Evolutionary conservation across 352 stramenopile species (phyloP).

Genomic region (Phytophthora melonis): DNA sequence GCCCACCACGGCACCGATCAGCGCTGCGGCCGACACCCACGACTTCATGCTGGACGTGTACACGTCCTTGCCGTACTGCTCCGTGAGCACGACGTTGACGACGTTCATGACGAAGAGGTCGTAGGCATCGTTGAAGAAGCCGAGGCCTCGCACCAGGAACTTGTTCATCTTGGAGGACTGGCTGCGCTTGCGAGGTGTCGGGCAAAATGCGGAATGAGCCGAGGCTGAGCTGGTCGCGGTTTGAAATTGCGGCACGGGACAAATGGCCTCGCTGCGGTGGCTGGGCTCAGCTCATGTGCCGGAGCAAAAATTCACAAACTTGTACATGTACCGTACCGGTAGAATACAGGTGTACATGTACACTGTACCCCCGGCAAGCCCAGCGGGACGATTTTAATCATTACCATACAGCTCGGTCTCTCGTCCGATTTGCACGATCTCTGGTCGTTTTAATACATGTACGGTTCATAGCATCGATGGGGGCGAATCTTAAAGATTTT

Average conservation of each 20-base stretch:
- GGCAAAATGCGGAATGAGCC: slow-evolving; percentile 35
- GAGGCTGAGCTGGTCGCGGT: too few relatives aligned
- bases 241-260: too few relatives aligned
- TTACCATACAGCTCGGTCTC: not conserved
- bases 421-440: slow-evolving; percentile 1
- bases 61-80: slow-evolving; percentile 69
- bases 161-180: slow-evolving; percentile 53
- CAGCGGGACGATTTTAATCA: slow-evolving; percentile 24
- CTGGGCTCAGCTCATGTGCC: too few relatives aligned
- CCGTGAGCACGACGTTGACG: slow-evolving; percentile 82
- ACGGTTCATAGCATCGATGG: slow-evolving; percentile 21
- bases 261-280: too few relatives aligned
- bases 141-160: slow-evolving; percentile 73
- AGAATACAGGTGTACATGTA: too few relatives aligned
- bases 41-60: slow-evolving; percentile 75
- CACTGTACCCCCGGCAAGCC: too few relatives aligned
- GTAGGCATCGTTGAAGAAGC: slow-evolving; percentile 85
- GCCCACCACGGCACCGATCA: slow-evolving; percentile 69
- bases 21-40: slow-evolving; percentile 58
- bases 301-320: too few relatives aligned
- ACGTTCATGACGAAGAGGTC: slow-evolving; percentile 89
- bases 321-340: too few relatives aligned
- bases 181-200: slow-evolving; percentile 13
- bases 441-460: slow-evolving; percentile 18
- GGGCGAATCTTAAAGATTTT: slow-evolving; percentile 38